These are phyloP conservation scores for Casuarina equisetifolia DNA, from an alignment of 306 rosid species.

Conservation along the genomic window DNA sequence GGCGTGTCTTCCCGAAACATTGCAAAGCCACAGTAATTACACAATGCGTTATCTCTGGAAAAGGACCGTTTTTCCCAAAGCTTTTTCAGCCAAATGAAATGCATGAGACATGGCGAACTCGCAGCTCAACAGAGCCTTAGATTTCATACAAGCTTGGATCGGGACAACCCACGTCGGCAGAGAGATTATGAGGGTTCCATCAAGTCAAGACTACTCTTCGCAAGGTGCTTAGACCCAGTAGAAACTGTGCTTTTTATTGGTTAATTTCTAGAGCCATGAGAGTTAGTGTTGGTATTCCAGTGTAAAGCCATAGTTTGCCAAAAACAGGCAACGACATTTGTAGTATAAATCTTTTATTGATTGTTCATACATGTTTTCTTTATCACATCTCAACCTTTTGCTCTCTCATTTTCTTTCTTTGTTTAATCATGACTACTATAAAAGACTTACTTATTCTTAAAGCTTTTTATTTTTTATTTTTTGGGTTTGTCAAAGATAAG, in stretches of 20 bases:
- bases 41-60: slow-evolving; percentile 11
- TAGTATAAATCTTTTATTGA: not conserved
- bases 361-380: slow-evolving; percentile 11
- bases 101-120: slow-evolving; percentile 26
- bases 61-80: slow-evolving; percentile 18
- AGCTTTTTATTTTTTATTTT: too few relatives aligned
- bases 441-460: too few relatives aligned
- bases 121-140: slow-evolving; percentile 25
- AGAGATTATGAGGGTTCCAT: slow-evolving; percentile 28
- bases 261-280: slow-evolving; percentile 34
- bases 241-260: slow-evolving; percentile 29
- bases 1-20: slow-evolving; percentile 80
- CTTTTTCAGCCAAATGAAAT: slow-evolving; percentile 20
- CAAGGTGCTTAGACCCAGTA: slow-evolving; percentile 36
- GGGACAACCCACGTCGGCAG: slow-evolving; percentile 21
- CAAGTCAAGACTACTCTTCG: slow-evolving; percentile 32
- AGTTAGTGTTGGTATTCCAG: slow-evolving; percentile 21
- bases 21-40: slow-evolving; percentile 61
- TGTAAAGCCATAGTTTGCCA: slow-evolving; percentile 60
- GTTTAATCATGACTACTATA: too few relatives aligned
- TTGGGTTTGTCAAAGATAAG: too few relatives aligned
- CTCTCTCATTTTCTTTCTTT: not conserved
- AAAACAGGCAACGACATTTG: slow-evolving; percentile 25
- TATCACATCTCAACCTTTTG: slow-evolving; percentile 2
- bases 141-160: slow-evolving; percentile 28